These are phyloP conservation scores for Malassezia equina DNA, from an alignment of 1,284 basidiomycete genomes.

Conservation along the genomic window DNA sequence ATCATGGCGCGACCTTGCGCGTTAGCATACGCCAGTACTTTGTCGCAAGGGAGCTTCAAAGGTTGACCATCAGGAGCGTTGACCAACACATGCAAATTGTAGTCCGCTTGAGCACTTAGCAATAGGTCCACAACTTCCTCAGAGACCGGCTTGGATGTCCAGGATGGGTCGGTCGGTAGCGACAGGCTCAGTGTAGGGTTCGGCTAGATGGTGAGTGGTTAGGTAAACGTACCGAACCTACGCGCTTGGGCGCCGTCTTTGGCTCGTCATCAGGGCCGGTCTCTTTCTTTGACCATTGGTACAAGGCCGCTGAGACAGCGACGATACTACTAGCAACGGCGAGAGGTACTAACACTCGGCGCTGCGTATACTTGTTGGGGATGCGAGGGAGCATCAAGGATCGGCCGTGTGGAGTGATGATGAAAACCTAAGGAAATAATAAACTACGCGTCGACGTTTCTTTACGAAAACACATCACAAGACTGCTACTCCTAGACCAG, in stretches of 20 bases:
- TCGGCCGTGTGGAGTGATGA: background rate
- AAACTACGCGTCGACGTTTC: background rate
- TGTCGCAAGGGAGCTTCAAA: background rate
- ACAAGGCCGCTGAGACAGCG: background rate
- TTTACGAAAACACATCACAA: too few relatives aligned
- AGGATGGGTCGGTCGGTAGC: background rate
- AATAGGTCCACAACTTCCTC: background rate
- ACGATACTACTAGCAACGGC: background rate
- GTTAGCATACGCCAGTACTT: constrained; percentile 5
- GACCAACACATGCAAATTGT: background rate
- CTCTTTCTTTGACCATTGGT: background rate
- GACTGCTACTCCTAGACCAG: too few relatives aligned
- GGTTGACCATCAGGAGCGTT: background rate
- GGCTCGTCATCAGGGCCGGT: background rate
- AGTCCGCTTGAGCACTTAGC: background rate
- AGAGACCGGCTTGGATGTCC: background rate
- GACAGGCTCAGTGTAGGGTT: constrained; percentile 14
- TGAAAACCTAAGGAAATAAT: background rate
- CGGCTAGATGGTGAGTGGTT: background rate
- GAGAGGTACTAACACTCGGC: background rate
- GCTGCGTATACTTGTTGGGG: background rate
- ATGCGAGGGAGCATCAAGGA: background rate
- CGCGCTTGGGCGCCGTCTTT: background rate
- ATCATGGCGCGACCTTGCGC: constrained; percentile 13
- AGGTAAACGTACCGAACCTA: background rate